These are phyloP conservation scores for Populus simonii DNA, from an alignment of 345 rosid genomes.

Conservation along the genomic window DNA sequence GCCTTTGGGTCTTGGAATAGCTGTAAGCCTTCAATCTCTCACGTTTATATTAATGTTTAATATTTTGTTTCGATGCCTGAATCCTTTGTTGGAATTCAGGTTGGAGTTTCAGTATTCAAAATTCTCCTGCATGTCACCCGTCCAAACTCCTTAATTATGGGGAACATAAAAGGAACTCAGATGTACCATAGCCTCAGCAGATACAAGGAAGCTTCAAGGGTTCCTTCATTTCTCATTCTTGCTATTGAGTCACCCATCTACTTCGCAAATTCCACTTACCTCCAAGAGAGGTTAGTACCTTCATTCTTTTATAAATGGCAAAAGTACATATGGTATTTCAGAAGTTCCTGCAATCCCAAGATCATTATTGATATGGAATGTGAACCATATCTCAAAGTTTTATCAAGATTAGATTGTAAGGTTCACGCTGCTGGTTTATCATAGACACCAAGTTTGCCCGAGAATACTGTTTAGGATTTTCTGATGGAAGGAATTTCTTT, in stretches of 20 bases:
- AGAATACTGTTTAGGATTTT: not conserved
- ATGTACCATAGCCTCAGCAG: slow-evolving; percentile 68
- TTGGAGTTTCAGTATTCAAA: slow-evolving; percentile 85
- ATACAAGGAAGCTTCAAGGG: slow-evolving; percentile 64
- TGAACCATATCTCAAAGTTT: not conserved
- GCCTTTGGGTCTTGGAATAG: slow-evolving; percentile 80
- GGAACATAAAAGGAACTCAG: slow-evolving; percentile 77
- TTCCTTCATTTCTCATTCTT: slow-evolving; percentile 74
- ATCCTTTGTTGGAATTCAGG: slow-evolving; percentile 42
- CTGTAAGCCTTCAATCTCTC: slow-evolving; percentile 48
- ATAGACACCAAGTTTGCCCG: not conserved
- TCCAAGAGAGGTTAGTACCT: slow-evolving; percentile 75
- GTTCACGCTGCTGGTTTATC: not conserved
- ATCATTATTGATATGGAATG: not conserved
- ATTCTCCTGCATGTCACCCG: slow-evolving; percentile 81
- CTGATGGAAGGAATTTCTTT: not conserved
- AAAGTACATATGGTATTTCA: not conserved
- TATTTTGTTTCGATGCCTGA: not conserved
- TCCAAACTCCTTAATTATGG: slow-evolving; percentile 72
- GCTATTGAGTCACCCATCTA: slow-evolving; percentile 83
- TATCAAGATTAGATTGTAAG: not conserved
- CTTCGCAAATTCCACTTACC: slow-evolving; percentile 85
- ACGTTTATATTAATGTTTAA: not conserved
- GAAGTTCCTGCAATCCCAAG: not conserved
- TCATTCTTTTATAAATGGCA: not conserved